A percentile compares a stretch with the other conserved stretches of the same genome.
These are phyloP conservation scores for Echinosphaeria canescens DNA, from an alignment of 2,329 filamentous ascomycete species.

Conservation along the genomic window DNA sequence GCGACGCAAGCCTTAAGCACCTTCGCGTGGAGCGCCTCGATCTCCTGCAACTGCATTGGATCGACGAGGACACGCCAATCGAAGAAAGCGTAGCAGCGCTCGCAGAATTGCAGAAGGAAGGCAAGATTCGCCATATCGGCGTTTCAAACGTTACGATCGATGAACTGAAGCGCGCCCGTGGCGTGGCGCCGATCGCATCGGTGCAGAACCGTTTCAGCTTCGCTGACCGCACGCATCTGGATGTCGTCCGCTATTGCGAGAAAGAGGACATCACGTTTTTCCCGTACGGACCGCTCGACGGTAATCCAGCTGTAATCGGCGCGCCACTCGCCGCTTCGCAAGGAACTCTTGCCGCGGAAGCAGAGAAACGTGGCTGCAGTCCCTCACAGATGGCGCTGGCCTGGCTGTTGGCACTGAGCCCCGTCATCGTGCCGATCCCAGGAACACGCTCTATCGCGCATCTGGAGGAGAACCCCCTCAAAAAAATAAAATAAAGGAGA, in stretches of 20 bases:
- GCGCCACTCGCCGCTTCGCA: conserved; percentile 9
- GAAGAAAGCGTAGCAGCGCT: conserved; percentile 25
- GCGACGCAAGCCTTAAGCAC: conserved; percentile 14
- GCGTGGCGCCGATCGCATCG: conserved; percentile 23
- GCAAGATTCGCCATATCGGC: conserved; percentile 28
- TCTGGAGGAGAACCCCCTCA: conserved; percentile 7
- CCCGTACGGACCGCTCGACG: conserved; percentile 20
- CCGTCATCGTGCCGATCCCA: conserved; percentile 25
- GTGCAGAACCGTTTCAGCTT: conserved; percentile 31
- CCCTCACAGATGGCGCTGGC: conserved; percentile 29
- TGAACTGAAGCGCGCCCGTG: conserved; percentile 24
- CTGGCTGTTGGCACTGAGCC: conserved; percentile 28
- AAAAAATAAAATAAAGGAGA: too few relatives aligned
- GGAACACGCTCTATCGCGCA: conserved; percentile 10
- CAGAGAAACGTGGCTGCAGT: conserved; percentile 15
- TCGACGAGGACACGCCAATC: conserved; percentile 19
- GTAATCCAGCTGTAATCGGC: conserved; percentile 30
- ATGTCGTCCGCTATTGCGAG: conserved; percentile 17
- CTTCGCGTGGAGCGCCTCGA: conserved; percentile 27
- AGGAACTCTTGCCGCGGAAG: conserved; percentile 8
- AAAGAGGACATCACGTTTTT: conserved; percentile 16
- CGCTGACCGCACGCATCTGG: conserved; percentile 17
- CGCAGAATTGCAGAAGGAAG: conserved; percentile 21
- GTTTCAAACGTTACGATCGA: conserved; percentile 23
- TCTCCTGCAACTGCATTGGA: conserved; percentile 22